phyloP scores from a whole-genome alignment of 2,329 filamentous ascomycete species.

The Orbilia ellipsospora region DNA sequence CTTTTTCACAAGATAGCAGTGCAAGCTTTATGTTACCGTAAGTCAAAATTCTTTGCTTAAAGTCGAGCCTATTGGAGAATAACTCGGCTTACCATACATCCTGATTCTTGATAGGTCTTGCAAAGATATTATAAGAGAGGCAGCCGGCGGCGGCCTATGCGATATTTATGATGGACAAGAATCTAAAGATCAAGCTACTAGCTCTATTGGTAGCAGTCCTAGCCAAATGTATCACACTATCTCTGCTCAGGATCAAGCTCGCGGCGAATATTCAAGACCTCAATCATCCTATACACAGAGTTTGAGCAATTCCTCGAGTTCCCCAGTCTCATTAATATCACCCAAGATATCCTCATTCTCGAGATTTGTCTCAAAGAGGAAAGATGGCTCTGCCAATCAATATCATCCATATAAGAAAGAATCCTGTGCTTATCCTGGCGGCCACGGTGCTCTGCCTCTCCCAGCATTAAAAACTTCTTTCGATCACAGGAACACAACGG shows the following conservation, averaged over 20 bases:
- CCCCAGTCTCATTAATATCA: slow-evolving; percentile 41
- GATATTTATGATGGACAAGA: slow-evolving; percentile 48
- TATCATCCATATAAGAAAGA: slow-evolving; percentile 54
- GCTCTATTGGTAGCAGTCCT: slow-evolving; percentile 32
- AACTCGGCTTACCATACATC: neutral
- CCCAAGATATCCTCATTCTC: slow-evolving; percentile 46
- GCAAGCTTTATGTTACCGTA: slow-evolving; percentile 51
- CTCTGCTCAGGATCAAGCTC: slow-evolving; percentile 31
- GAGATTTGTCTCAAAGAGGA: slow-evolving; percentile 34
- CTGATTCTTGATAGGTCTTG: slow-evolving; percentile 24
- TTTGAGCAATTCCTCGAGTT: slow-evolving; percentile 49
- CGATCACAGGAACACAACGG: slow-evolving; percentile 25
- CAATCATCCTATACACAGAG: slow-evolving; percentile 49
- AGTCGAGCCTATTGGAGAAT: neutral
- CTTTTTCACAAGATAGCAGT: slow-evolving; percentile 34
- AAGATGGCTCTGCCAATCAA: slow-evolving; percentile 34
- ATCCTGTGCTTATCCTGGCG: slow-evolving; percentile 21
- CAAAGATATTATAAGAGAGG: slow-evolving; percentile 53
- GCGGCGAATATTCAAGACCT: slow-evolving; percentile 47
- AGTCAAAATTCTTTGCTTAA: slow-evolving; percentile 6
- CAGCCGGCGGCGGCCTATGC: slow-evolving; percentile 35
- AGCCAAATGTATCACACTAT: slow-evolving; percentile 25
- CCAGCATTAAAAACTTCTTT: slow-evolving; percentile 47
- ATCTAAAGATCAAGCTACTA: slow-evolving; percentile 22
- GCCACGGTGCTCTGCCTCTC: slow-evolving; percentile 24